phyloP scores from a whole-genome alignment of 148 eudicot genomes.

The Spergularia bocconei region DNA sequence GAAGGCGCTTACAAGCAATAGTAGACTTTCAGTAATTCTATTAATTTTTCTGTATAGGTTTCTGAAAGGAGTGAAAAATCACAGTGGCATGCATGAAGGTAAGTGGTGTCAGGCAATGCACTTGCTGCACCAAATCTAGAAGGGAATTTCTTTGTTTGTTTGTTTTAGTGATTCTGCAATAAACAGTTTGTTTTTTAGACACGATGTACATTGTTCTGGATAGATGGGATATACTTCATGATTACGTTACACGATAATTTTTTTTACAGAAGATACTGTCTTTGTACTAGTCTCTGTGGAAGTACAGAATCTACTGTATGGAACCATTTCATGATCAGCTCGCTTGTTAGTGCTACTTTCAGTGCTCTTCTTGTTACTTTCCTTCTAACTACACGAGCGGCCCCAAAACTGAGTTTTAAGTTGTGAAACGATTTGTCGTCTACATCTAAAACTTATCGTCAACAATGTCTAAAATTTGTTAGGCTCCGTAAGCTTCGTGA shows the following conservation, averaged over 20 bases:
- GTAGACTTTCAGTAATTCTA: constrained; percentile 7
- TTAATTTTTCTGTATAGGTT: constrained; percentile 31
- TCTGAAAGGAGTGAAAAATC: constrained; percentile 3
- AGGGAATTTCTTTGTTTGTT: constrained; percentile 22
- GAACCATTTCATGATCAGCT: too few species aligned
- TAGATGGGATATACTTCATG: not conserved
- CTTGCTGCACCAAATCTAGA: constrained; percentile 1
- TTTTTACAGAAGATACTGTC: too few species aligned
- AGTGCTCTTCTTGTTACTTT: too few species aligned
- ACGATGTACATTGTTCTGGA: not conserved
- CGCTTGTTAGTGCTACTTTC: too few species aligned
- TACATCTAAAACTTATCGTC: too few species aligned
- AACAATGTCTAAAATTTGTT: too few species aligned
- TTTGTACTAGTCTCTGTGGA: too few species aligned
- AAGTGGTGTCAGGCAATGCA: not conserved
- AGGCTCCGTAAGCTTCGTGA: too few species aligned
- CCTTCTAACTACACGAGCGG: too few species aligned
- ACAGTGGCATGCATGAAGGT: constrained; percentile 1
- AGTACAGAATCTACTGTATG: too few species aligned
- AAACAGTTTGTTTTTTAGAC: not conserved
- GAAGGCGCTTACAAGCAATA: not conserved
- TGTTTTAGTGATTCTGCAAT: not conserved
- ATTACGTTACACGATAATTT: not conserved
- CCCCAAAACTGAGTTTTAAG: too few species aligned
- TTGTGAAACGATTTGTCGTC: too few species aligned